Base-by-base conservation (phyloP, 805 yeast genomes). In the Pichia rugopelliculosa region DNA sequence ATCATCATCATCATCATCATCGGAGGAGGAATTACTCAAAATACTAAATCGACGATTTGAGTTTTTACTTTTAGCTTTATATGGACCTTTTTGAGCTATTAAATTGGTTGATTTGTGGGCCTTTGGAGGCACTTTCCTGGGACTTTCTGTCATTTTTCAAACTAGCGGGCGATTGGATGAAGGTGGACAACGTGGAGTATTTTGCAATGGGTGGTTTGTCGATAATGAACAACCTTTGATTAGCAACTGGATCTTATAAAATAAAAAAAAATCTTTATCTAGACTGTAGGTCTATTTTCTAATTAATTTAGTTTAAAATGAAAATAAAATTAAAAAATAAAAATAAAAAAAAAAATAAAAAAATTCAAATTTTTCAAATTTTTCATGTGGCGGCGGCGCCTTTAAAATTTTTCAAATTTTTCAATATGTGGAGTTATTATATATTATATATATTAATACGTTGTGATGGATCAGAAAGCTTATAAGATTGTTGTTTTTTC, bases 101-200 rank as follows among this genome's bases (percentile, higher is more conserved):
- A 38, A 24, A 34, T 34, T 46, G 9, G 36, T 30, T 20, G 30
- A 39, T 36, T 26, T 38, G 27, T 40, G 17, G 23, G 40, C 36
- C 21, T 36, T 37, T 11, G 53, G 42, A 17, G 56, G 45, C 30
- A 47, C 53, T 45, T 64, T 66, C 46, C 61, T 59, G 41, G 65
- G 62, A 53, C 58, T 59, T 46, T 59, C 61, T 12, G 63, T 59
- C 68, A 64, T 63, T 39, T 17, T 27, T 21, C 38, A 36, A 27
- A 21, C 23, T 20, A 15, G 22, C 7, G 21, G 22, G 20, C 10
- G 24, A 24, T 25, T 10, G 18, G 21, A 37, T 15, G 10, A 37
- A 4, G n/a, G 9, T 3, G 6, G 8, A 30, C 18, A n/a, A n/a
- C 18, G 34, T 30, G 9, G 18, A n/a, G 10, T 15, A 6, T 5